Evolutionary conservation across 1,284 basidiomycete genomes (phyloP), one percentile per base, ranked within the genome.

Genomic region (Gomphus bonarii): DNA sequence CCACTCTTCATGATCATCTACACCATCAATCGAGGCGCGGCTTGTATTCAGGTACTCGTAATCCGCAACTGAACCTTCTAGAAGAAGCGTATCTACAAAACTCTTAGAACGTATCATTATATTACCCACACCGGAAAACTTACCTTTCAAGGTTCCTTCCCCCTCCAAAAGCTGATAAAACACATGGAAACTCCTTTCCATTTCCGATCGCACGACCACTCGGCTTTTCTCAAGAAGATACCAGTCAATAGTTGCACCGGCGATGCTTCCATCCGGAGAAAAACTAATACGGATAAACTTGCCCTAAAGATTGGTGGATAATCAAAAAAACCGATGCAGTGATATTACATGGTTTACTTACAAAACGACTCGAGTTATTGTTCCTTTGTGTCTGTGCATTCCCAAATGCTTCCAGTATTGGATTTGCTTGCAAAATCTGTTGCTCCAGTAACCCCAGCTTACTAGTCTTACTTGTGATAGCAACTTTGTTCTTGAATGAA

Each of bases 311-410:
- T 25, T n/a, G 43, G 31, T 12, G 31, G 14, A 28, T 42, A 9
- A 44, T 56, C 51, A 50, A 62, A 64, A 58, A 38, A 16, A 16
- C 16, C 16, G 38, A 16, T 10, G 44, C 20, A 35, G 20, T 33
- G 14, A 14, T 30, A 46, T 16, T n/a, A 10, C 30, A 25, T 25
- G 25, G 14, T 18, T 35, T 38, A 58, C 57, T 28, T 28, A 58
- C 57, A 69, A 98, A 99, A 48, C 97, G 90, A 79, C 91, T 95
- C 8, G 97, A 99, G 68, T 99, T 99, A 73, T 99, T 98, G 69
- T 99, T 99, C 50, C 95, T 78, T 70, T 98, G 91, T 0, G 97
- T 99, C 70, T 99, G 97, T 4, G 97, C 97, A 68, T 99, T 99
- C 25, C 97, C 97, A 65, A 99, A 99, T 3, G 97, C 91, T 71